These are phyloP conservation scores for Microcyclospora tardicrescens DNA, from an alignment of 2,329 filamentous ascomycete genomes.

Conservation along the genomic window DNA sequence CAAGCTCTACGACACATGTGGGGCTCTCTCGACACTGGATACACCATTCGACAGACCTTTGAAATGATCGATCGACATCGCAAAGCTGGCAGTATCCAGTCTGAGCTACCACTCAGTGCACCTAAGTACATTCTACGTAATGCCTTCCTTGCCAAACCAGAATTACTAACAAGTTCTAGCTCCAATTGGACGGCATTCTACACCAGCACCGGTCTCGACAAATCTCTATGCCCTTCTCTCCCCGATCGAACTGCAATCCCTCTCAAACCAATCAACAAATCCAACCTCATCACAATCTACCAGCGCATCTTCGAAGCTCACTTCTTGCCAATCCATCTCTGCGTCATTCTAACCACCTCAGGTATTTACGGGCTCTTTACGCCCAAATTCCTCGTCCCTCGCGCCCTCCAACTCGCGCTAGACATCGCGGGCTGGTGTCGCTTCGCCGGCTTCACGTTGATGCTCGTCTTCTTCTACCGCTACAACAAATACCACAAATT, in stretches of 20 bases:
- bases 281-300: constrained; percentile 44
- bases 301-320: constrained; percentile 63
- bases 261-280: constrained; percentile 23
- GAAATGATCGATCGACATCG: constrained; percentile 17
- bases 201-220: constrained; percentile 18
- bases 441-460: constrained; percentile 47
- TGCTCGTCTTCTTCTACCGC: constrained; percentile 50
- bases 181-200: constrained; percentile 20
- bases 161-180: constrained; percentile 10
- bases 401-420: constrained; percentile 47
- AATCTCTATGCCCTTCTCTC: constrained; percentile 12
- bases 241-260: constrained; percentile 8
- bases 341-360: constrained; percentile 50
- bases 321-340: constrained; percentile 56
- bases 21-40: constrained; percentile 58
- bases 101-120: constrained; percentile 12
- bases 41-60: constrained; percentile 35
- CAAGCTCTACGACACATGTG: constrained; percentile 66
- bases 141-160: no score
- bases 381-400: constrained; percentile 38
- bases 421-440: constrained; percentile 47
- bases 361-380: constrained; percentile 46
- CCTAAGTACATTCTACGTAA: constrained; percentile 12
- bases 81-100: constrained; percentile 3
- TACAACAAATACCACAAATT: constrained; percentile 56